These are phyloP conservation scores for Pleurotus tuber-regium DNA, from an alignment of 768 basidiomycete species.

Conservation along the genomic window DNA sequence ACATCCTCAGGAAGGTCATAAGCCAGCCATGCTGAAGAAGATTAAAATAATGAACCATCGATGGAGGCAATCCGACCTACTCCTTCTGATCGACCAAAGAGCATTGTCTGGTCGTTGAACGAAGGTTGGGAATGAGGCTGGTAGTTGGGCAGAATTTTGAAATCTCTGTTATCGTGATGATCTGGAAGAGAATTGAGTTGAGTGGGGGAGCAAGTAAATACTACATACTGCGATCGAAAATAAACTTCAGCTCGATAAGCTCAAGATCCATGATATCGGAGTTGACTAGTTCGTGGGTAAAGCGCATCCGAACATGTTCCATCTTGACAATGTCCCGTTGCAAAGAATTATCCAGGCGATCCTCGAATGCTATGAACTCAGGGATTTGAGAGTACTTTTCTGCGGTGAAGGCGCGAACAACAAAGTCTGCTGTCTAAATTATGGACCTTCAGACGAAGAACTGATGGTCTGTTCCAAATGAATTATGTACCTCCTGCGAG, in stretches of 20 bases:
- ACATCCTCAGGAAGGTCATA: conserved; percentile 66
- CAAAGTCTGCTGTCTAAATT: conserved; percentile 69
- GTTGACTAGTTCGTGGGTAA: conserved; percentile 68
- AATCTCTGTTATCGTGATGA: conserved; percentile 88
- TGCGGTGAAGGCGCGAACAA: conserved; percentile 70
- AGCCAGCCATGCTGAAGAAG: conserved; percentile 66
- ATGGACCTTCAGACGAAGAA: conserved; percentile 9
- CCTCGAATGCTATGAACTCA: conserved; percentile 81
- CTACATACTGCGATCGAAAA: conserved; percentile 70
- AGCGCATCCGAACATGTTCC: conserved; percentile 82
- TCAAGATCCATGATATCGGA: conserved; percentile 80
- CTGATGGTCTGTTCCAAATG: background rate
- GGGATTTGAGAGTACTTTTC: conserved; percentile 91
- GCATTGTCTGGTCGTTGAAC: conserved; percentile 65
- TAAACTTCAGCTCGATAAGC: conserved; percentile 79
- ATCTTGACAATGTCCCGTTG: conserved; percentile 81
- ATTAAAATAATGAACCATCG: background rate
- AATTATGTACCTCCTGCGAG: conserved; percentile 64
- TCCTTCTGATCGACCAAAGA: conserved; percentile 62
- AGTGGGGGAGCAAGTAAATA: conserved; percentile 5
- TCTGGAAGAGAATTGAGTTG: conserved; percentile 32
- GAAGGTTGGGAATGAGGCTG: conserved; percentile 55
- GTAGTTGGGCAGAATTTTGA: conserved; percentile 72
- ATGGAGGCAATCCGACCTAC: conserved; percentile 36
- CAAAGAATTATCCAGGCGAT: conserved; percentile 78